Evolutionary conservation across 805 yeast species (phyloP).

Genomic region (Clavispora santaluciae): DNA sequence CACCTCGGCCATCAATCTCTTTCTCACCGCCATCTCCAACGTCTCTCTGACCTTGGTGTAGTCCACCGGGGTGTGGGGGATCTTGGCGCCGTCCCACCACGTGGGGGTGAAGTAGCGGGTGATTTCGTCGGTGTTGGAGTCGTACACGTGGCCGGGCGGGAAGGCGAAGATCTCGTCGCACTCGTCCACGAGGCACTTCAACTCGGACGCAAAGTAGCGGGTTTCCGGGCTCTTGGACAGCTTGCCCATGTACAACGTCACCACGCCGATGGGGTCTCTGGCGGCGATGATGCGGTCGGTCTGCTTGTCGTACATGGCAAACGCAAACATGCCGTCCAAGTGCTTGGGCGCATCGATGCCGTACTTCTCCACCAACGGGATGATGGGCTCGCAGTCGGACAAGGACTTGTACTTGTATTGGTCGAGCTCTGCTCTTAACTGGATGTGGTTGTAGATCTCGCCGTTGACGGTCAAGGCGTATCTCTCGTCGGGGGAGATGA

Average conservation of each 20-base stretch:
- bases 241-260: slow-evolving; percentile 94
- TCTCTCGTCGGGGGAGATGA: slow-evolving; percentile 71
- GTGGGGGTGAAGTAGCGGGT: slow-evolving; percentile 87
- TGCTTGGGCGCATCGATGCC: slow-evolving; percentile 87
- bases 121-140: slow-evolving; percentile 79
- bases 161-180: slow-evolving; percentile 90
- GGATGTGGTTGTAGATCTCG: slow-evolving; percentile 96
- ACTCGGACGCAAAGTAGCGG: slow-evolving; percentile 87
- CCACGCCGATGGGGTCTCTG: slow-evolving; percentile 97
- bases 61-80: slow-evolving; percentile 77
- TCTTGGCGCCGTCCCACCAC: slow-evolving; percentile 84
- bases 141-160: slow-evolving; percentile 98
- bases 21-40: slow-evolving; percentile 92
- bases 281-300: slow-evolving; percentile 91
- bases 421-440: slow-evolving; percentile 68
- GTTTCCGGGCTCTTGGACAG: slow-evolving; percentile 64
- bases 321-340: slow-evolving; percentile 98
- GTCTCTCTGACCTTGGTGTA: slow-evolving; percentile 66
- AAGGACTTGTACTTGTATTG: slow-evolving; percentile 79
- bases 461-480: slow-evolving; percentile 87
- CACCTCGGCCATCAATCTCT: slow-evolving; percentile 99
- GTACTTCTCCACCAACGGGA: slow-evolving; percentile 84
- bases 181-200: slow-evolving; percentile 89
- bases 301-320: slow-evolving; percentile 80
- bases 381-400: slow-evolving; percentile 96